Percentiles rank a stretch among this genome's conserved stretches.
These are phyloP conservation scores for Moniliophthora roreri DNA, from an alignment of 1,284 basidiomycete species.

Conservation along the genomic window DNA sequence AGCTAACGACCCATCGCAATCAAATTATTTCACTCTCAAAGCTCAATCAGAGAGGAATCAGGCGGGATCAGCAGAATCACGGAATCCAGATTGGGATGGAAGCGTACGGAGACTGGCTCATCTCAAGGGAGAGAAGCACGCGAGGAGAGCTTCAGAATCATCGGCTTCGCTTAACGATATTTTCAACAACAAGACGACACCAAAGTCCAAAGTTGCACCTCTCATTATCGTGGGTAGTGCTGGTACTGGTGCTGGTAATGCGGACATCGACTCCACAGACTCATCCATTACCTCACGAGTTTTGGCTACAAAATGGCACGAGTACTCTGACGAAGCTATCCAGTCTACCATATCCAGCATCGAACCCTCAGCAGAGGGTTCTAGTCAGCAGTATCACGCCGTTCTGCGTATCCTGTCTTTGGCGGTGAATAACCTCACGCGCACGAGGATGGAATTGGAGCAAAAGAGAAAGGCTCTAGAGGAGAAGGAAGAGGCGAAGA, in stretches of 20 bases:
- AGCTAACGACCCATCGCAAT: slow-evolving; percentile 28
- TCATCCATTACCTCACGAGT: slow-evolving; percentile 41
- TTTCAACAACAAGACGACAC: slow-evolving; percentile 29
- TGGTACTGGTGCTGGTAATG: slow-evolving; percentile 41
- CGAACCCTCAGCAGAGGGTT: slow-evolving; percentile 36
- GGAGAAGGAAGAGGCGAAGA: slow-evolving; percentile 57
- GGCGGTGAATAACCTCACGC: slow-evolving; percentile 57
- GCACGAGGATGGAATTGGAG: slow-evolving; percentile 60
- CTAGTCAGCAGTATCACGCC: slow-evolving; percentile 62
- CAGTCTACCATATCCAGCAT: slow-evolving; percentile 56
- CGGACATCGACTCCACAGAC: slow-evolving; percentile 10
- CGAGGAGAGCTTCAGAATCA: slow-evolving; percentile 25
- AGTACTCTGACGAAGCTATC: slow-evolving; percentile 70
- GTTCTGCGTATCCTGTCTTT: slow-evolving; percentile 69
- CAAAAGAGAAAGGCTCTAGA: slow-evolving; percentile 47
- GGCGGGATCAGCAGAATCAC: slow-evolving; percentile 11
- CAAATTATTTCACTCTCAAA: slow-evolving; percentile 62
- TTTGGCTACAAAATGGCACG: slow-evolving; percentile 66
- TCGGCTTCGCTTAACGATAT: slow-evolving; percentile 34
- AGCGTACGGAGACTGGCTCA: slow-evolving; percentile 53
- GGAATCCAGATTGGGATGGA: slow-evolving; percentile 53
- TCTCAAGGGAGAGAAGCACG: slow-evolving; percentile 23
- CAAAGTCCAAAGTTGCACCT: slow-evolving; percentile 31
- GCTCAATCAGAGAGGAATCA: slow-evolving; percentile 51
- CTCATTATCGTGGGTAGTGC: slow-evolving; percentile 59